Evolutionary conservation across 2,329 filamentous ascomycete species (phyloP).

Genomic region (Aspergillus sp.): DNA sequence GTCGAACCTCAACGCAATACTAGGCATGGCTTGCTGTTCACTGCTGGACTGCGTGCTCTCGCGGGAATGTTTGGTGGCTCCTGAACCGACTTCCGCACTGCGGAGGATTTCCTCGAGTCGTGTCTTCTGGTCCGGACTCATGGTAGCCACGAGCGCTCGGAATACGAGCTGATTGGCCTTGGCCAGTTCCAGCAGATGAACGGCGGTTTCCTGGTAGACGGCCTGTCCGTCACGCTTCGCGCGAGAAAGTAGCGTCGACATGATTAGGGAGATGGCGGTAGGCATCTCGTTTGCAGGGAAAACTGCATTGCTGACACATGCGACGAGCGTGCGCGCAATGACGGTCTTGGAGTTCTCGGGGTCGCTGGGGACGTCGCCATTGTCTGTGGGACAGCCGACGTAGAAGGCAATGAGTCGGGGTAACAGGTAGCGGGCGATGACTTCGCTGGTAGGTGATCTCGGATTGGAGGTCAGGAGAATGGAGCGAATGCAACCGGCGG

Average conservation of each 20-base stretch:
- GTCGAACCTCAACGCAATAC: slow-evolving; percentile 92
- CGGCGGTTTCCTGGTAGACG: slow-evolving; percentile 72
- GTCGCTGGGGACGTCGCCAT: slow-evolving; percentile 64
- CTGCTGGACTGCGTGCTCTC: slow-evolving; percentile 51
- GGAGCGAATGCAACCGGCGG: slow-evolving; percentile 84
- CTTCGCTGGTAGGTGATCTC: slow-evolving; percentile 67
- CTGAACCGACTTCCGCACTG: slow-evolving; percentile 57
- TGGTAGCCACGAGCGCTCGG: slow-evolving; percentile 68
- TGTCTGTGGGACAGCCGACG: slow-evolving; percentile 52
- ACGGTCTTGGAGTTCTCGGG: slow-evolving; percentile 73
- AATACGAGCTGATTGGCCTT: slow-evolving; percentile 73
- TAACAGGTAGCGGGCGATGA: slow-evolving; percentile 72
- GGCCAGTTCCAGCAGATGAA: slow-evolving; percentile 77
- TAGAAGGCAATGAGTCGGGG: slow-evolving; percentile 77
- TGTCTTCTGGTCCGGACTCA: slow-evolving; percentile 69
- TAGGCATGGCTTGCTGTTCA: slow-evolving; percentile 64
- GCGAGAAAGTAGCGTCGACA: slow-evolving; percentile 74
- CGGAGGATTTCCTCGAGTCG: slow-evolving; percentile 79
- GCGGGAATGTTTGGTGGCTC: slow-evolving; percentile 38
- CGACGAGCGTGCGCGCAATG: slow-evolving; percentile 72
- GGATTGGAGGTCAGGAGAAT: slow-evolving; percentile 68
- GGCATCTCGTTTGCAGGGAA: slow-evolving; percentile 34
- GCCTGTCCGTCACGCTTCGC: slow-evolving; percentile 64
- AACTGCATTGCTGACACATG: slow-evolving; percentile 60
- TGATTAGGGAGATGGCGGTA: slow-evolving; percentile 70